Conservation (phyloP, 2,329 filamentous ascomycete genomes). For the Pseudogymnoascus sp. region DNA sequence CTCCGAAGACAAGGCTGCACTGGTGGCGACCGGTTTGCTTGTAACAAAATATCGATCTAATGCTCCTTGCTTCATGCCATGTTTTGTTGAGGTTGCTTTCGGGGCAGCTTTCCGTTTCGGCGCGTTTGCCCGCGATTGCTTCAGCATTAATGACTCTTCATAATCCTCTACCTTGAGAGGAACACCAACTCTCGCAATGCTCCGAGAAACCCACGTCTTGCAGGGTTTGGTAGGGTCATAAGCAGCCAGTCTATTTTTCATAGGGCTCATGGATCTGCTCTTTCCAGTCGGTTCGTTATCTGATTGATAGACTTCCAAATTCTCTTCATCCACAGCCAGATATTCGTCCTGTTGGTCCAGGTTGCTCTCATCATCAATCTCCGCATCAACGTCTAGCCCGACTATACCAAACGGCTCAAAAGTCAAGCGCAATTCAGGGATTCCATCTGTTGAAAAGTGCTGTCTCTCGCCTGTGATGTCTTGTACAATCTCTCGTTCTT, state of each 20-base stretch:
- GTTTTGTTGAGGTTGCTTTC: conserved; percentile 21
- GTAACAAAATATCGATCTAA: conserved; percentile 30
- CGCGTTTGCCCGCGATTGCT: conserved; percentile 13
- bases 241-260: conserved; percentile 32
- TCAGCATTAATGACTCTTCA: conserved; percentile 37
- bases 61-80: conserved; percentile 28
- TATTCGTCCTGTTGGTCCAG: not conserved
- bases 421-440: conserved; percentile 70
- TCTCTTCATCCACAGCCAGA: conserved; percentile 54
- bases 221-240: conserved; percentile 64
- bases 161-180: conserved; percentile 61
- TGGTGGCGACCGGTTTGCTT: conserved; percentile 20
- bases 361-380: conserved; percentile 53
- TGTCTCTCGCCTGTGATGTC: conserved; percentile 60
- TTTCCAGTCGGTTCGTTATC: not conserved
- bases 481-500: conserved; percentile 51
- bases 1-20: not conserved
- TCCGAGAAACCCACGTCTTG: conserved; percentile 62
- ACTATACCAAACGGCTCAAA: conserved; percentile 73
- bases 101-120: conserved; percentile 24
- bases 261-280: conserved; percentile 21
- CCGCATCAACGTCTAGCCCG: conserved; percentile 65
- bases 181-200: conserved; percentile 56
- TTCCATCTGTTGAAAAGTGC: conserved; percentile 69
- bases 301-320: conserved; percentile 29